These are phyloP conservation scores for Spergularia marina DNA, from an alignment of 148 eudicot species.

Conservation along the genomic window DNA sequence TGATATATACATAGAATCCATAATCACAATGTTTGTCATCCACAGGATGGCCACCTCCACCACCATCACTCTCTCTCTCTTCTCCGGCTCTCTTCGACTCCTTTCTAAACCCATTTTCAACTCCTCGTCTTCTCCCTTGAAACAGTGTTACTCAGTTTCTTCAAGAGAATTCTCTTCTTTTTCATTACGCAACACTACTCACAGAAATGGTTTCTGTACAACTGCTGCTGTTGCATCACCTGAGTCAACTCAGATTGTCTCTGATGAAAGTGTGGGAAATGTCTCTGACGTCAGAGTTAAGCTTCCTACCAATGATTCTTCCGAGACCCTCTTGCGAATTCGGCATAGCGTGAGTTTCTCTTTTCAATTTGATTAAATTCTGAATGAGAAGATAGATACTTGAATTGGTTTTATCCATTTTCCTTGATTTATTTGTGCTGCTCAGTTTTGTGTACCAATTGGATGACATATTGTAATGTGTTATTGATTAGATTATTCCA, in stretches of 20 bases:
- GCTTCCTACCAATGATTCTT: constrained; percentile 80
- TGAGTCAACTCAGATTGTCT: constrained; percentile 25
- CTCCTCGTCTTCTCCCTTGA: constrained; percentile 21
- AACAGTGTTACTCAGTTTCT: constrained; percentile 26
- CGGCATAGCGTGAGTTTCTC: constrained; percentile 72
- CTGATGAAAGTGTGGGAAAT: constrained; percentile 18
- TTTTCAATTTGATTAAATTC: neutral
- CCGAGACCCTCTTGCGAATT: constrained; percentile 58
- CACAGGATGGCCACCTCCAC: constrained; percentile 42
- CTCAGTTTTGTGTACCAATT: no score
- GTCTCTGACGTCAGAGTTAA: constrained; percentile 38
- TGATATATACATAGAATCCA: neutral
- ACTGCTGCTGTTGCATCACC: constrained; percentile 42
- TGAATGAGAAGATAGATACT: neutral
- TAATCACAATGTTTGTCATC: constrained; percentile 35
- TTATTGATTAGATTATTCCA: no score
- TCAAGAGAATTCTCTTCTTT: constrained; percentile 16
- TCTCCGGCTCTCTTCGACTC: constrained; percentile 38
- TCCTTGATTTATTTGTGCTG: neutral
- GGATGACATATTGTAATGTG: no score
- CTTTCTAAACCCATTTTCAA: constrained; percentile 26
- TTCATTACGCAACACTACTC: constrained; percentile 14
- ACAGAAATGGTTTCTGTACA: constrained; percentile 29
- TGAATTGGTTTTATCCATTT: neutral
- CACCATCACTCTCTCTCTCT: constrained; percentile 34